These are phyloP conservation scores for Exophiala bonariae DNA, from an alignment of 2,329 filamentous ascomycete genomes.

Conservation along the genomic window DNA sequence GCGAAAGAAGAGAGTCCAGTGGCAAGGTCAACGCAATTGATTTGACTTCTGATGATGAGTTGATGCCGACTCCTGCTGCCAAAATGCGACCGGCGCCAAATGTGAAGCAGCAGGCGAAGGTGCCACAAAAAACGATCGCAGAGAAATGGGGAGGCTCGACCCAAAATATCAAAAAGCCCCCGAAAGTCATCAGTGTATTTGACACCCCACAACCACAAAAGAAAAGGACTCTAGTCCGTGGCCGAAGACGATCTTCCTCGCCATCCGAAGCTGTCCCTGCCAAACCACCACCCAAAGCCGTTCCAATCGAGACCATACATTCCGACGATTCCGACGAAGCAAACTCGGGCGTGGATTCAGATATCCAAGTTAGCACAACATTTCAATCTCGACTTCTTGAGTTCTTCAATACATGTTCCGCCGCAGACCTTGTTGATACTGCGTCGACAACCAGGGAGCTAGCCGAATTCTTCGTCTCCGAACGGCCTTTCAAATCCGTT, in stretches of 20 bases:
- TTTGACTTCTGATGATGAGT: conserved; percentile 44
- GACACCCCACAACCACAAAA: conserved; percentile 28
- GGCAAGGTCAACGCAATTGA: conserved; percentile 28
- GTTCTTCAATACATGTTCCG: conserved; percentile 79
- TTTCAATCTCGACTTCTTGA: conserved; percentile 64
- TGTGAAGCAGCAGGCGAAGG: conserved; percentile 50
- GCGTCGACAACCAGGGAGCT: conserved; percentile 71
- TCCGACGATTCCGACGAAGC: conserved; percentile 45
- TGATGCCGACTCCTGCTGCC: conserved; percentile 34
- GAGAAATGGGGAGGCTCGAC: conserved; percentile 58
- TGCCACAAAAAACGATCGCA: conserved; percentile 56
- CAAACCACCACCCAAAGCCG: conserved; percentile 7
- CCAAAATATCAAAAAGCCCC: conserved; percentile 36
- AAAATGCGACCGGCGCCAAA: conserved; percentile 33
- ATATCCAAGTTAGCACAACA: conserved; percentile 34
- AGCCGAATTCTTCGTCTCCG: conserved; percentile 67
- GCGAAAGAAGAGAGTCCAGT: conserved; percentile 31
- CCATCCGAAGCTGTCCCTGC: conserved; percentile 29
- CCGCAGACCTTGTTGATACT: conserved; percentile 77
- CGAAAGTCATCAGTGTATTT: conserved; percentile 23
- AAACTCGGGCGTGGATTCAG: conserved; percentile 39
- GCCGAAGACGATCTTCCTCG: conserved; percentile 41
- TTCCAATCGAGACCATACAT: conserved; percentile 35
- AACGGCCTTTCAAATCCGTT: conserved; percentile 72
- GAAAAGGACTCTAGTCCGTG: conserved; percentile 49